These are phyloP conservation scores for Neopestalotiopsis rosae DNA, from an alignment of 2,329 filamentous ascomycete species.

Conservation along the genomic window DNA sequence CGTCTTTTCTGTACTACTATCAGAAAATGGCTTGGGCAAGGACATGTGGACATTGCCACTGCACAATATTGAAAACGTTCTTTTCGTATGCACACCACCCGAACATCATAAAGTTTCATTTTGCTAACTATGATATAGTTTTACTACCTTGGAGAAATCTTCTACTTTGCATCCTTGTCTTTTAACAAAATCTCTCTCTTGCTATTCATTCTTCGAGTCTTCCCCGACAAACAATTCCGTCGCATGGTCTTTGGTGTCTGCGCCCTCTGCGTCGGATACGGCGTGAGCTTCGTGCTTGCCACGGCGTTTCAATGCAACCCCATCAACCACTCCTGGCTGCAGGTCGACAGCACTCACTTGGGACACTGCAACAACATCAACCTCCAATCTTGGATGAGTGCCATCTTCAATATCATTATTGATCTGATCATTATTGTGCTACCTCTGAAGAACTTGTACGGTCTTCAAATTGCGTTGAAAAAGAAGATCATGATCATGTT, in stretches of 20 bases:
- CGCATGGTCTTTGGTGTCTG: slow-evolving; percentile 31
- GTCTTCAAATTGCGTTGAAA: slow-evolving; percentile 35
- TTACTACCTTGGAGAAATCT: slow-evolving; percentile 40
- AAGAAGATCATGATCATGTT: slow-evolving; percentile 40
- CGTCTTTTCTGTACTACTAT: slow-evolving; percentile 22
- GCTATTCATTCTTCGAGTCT: slow-evolving; percentile 39
- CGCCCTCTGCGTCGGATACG: slow-evolving; percentile 33
- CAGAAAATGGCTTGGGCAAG: slow-evolving; percentile 24
- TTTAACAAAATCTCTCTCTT: slow-evolving; percentile 41
- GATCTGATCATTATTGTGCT: slow-evolving; percentile 32
- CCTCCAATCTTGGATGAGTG: slow-evolving; percentile 35
- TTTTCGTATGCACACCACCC: slow-evolving; percentile 19
- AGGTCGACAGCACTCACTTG: slow-evolving; percentile 23
- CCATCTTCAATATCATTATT: slow-evolving; percentile 38
- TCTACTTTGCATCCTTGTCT: slow-evolving; percentile 39
- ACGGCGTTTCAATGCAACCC: slow-evolving; percentile 38
- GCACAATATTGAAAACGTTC: slow-evolving; percentile 24
- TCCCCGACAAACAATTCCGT: slow-evolving; percentile 34
- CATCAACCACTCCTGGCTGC: slow-evolving; percentile 37
- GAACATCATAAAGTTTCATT: no score
- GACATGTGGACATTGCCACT: slow-evolving; percentile 27
- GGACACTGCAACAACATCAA: slow-evolving; percentile 39
- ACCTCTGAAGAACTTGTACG: slow-evolving; percentile 36
- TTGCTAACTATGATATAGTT: slow-evolving; percentile 17
- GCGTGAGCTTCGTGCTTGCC: slow-evolving; percentile 27